A percentile compares a stretch with the other conserved stretches of the same genome.
These are phyloP conservation scores for Vitis rotundifolia DNA, from an alignment of 164 flowering plant species.

Conservation along the genomic window DNA sequence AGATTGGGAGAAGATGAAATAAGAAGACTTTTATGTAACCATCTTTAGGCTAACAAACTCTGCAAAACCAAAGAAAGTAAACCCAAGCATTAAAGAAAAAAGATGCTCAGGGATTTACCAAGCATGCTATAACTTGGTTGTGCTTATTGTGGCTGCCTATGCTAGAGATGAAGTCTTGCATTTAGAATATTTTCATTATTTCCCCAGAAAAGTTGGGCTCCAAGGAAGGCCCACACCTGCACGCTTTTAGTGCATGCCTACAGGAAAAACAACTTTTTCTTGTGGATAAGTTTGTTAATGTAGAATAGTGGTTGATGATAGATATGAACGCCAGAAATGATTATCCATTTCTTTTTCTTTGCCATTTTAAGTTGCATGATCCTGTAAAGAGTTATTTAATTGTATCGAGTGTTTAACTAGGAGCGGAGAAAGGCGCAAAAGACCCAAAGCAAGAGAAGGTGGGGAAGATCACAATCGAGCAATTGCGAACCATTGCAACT, in stretches of 20 bases:
- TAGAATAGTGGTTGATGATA: not conserved
- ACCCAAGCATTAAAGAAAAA: not conserved
- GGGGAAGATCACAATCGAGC: slow-evolving; percentile 86
- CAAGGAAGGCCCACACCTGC: not conserved
- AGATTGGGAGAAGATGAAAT: not conserved
- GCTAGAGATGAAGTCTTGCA: not conserved
- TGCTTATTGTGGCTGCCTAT: not conserved
- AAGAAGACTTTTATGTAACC: not conserved
- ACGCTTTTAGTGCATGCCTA: no score
- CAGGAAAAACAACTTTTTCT: not conserved
- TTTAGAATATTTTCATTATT: not conserved
- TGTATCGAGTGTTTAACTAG: slow-evolving; percentile 28
- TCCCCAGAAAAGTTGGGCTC: not conserved
- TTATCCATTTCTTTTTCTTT: not conserved
- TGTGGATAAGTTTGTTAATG: not conserved
- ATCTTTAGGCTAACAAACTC: not conserved
- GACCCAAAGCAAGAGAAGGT: slow-evolving; percentile 71
- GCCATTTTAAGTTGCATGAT: not conserved
- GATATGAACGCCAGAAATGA: not conserved
- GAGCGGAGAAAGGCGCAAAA: slow-evolving; percentile 89
- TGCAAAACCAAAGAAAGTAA: not conserved
- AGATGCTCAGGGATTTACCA: not conserved
- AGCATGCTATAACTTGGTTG: not conserved
- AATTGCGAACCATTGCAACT: slow-evolving; percentile 63
- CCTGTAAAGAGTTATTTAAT: not conserved